Evolutionary conservation across 257 asterid species (phyloP).

Genomic region (Echites panduratus): DNA sequence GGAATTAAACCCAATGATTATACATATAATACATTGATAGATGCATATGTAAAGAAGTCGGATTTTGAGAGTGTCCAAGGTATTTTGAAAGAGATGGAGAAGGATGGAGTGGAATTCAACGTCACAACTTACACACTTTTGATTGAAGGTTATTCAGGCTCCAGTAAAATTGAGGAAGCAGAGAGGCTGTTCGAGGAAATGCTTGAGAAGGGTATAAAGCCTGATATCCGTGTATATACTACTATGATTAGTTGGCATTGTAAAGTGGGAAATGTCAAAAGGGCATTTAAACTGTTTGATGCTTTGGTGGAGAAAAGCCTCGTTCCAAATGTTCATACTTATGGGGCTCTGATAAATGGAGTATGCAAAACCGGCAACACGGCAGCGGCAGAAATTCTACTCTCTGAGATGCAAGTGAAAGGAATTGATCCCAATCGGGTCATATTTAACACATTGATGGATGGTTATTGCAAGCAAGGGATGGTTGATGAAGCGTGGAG

Average conservation of each 20-base stretch:
- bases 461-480: constrained; percentile 82
- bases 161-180: constrained; percentile 41
- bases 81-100: constrained; percentile 47
- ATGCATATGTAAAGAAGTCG: constrained; percentile 45
- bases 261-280: constrained; percentile 43
- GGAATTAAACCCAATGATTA: constrained; percentile 61
- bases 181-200: constrained; percentile 60
- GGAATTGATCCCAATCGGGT: constrained; percentile 59
- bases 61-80: constrained; percentile 44
- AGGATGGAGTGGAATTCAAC: constrained; percentile 49
- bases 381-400: constrained; percentile 58
- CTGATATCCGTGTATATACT: constrained; percentile 54
- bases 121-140: constrained; percentile 60
- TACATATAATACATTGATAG: constrained; percentile 65
- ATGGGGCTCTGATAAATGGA: constrained; percentile 66
- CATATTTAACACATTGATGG: constrained; percentile 71
- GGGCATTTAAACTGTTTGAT: constrained; percentile 64
- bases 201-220: constrained; percentile 40
- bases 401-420: constrained; percentile 69
- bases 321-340: constrained; percentile 60
- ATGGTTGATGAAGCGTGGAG: constrained; percentile 66
- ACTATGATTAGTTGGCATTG: constrained; percentile 51
- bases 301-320: constrained; percentile 59
- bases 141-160: constrained; percentile 36
- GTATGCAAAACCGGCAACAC: constrained; percentile 63